These are phyloP conservation scores for Carex arenaria DNA, from an alignment of 202 grass and related monocot species.

Conservation along the genomic window DNA sequence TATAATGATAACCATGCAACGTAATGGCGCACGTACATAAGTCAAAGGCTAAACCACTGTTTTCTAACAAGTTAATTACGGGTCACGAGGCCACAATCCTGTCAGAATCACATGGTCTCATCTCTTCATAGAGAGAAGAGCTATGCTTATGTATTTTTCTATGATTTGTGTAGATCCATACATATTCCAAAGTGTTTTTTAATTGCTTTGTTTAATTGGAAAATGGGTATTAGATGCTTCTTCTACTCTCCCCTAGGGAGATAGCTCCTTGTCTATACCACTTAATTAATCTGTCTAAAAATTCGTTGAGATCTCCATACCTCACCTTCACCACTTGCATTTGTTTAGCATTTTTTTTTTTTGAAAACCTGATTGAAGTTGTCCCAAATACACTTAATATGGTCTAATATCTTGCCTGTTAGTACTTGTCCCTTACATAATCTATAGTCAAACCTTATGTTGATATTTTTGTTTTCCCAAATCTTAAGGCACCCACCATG, in stretches of 20 bases:
- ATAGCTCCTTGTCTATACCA: constrained; percentile 35
- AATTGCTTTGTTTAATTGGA: constrained; percentile 37
- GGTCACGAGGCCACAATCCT: constrained; percentile 36
- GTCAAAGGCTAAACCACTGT: constrained; percentile 36
- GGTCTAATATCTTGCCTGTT: constrained; percentile 21
- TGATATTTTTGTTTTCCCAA: constrained; percentile 1
- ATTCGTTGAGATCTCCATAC: constrained; percentile 31
- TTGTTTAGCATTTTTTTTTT: constrained; percentile 23
- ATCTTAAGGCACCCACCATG: neutral
- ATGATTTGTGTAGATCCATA: constrained; percentile 43
- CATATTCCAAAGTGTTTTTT: constrained; percentile 42
- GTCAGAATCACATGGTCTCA: constrained; percentile 31
- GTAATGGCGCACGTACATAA: constrained; percentile 21
- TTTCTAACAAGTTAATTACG: constrained; percentile 30
- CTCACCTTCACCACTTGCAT: constrained; percentile 11
- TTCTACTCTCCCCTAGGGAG: constrained; percentile 43
- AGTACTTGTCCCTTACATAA: no score
- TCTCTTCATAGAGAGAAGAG: neutral
- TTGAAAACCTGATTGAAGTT: constrained; percentile 19
- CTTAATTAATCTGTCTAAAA: constrained; percentile 28
- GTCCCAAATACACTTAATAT: constrained; percentile 21
- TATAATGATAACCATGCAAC: constrained; percentile 28
- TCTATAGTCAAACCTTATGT: no score
- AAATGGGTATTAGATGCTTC: constrained; percentile 69
- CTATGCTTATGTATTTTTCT: constrained; percentile 22